phyloP scores from a whole-genome alignment of 225 moss, liverwort and hornwort species.

The Asterella californica region DNA sequence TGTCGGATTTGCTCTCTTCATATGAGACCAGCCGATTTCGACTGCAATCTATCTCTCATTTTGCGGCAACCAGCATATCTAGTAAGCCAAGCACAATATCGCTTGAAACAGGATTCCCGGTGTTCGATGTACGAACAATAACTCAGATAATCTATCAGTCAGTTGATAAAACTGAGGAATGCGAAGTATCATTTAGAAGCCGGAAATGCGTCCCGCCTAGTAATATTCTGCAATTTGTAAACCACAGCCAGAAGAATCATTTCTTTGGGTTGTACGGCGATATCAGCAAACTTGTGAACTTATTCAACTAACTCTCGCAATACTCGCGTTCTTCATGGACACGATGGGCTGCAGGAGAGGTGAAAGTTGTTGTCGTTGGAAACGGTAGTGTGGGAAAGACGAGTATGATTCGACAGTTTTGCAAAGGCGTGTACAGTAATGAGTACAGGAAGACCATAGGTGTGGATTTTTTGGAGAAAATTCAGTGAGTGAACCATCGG shows the following conservation, averaged over 20 bases:
- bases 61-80: too few relatives aligned
- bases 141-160: too few relatives aligned
- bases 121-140: neutral
- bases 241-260: too few relatives aligned
- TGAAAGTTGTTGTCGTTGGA: constrained; percentile 91
- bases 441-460: constrained; percentile 94
- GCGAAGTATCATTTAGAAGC: too few relatives aligned
- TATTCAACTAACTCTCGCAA: neutral
- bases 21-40: neutral
- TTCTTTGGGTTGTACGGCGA: too few relatives aligned
- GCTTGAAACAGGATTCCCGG: neutral
- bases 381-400: constrained; percentile 95
- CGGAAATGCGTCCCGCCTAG: neutral
- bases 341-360: constrained; percentile 56
- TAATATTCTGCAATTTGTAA: neutral
- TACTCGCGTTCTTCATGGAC: neutral
- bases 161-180: neutral
- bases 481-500: constrained; percentile 46
- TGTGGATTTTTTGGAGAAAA: constrained; percentile 87
- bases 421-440: constrained; percentile 63
- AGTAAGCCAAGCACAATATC: neutral
- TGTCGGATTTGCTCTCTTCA: neutral
- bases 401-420: constrained; percentile 88
- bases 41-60: too few relatives aligned
- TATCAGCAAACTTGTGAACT: neutral